phyloP scores from a whole-genome alignment of 164 flowering plant species.

The Tetracentron sinense region DNA sequence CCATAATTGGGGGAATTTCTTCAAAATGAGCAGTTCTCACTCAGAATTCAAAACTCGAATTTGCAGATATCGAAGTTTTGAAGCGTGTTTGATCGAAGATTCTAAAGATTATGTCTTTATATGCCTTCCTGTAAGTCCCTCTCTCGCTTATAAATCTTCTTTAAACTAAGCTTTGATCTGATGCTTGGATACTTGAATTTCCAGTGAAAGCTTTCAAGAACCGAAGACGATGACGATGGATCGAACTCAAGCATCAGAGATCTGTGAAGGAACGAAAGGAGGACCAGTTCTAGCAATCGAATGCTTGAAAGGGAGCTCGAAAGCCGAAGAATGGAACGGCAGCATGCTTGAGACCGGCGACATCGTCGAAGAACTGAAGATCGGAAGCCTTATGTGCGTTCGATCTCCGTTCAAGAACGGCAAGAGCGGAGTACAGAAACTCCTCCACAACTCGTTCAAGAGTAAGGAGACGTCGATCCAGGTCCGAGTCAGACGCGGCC shows the following conservation, averaged over 20 bases:
- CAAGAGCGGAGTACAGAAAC: conserved; percentile 48
- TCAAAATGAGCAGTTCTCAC: too few species aligned
- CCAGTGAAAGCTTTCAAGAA: background rate
- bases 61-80: too few species aligned
- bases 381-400: conserved; percentile 26
- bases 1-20: too few species aligned
- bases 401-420: conserved; percentile 56
- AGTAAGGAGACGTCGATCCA: conserved; percentile 44
- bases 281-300: conserved; percentile 45
- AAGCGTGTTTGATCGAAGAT: too few species aligned
- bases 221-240: background rate
- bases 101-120: too few species aligned
- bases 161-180: too few species aligned
- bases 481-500: conserved; percentile 53
- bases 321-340: conserved; percentile 63
- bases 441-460: conserved; percentile 47
- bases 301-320: conserved; percentile 57
- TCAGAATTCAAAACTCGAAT: too few species aligned
- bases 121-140: too few species aligned
- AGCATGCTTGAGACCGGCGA: conserved; percentile 67
- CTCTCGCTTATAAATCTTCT: too few species aligned
- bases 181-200: background rate
- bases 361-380: conserved; percentile 52
- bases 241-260: background rate
- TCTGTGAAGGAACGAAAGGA: background rate